phyloP scores from a whole-genome alignment of 371 early-diverging fungal species.

The Sporodiniella umbellata region DNA sequence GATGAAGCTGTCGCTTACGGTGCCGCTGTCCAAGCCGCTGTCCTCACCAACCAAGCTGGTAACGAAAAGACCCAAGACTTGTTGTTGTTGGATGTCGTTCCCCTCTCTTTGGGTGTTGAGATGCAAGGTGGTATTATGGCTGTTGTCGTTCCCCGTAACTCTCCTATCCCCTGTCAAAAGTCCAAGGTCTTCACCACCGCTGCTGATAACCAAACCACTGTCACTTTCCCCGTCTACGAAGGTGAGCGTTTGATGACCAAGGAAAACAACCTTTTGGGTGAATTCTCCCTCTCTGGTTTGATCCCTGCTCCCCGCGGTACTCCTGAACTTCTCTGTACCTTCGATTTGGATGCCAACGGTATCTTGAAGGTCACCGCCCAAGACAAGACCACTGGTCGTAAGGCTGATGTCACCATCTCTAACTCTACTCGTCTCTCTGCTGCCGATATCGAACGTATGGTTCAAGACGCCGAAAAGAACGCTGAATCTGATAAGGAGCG shows the following conservation, averaged over 20 bases:
- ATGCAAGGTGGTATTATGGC: slow-evolving; percentile 80
- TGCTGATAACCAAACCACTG: slow-evolving; percentile 92
- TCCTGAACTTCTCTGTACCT: slow-evolving; percentile 91
- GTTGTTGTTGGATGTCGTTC: slow-evolving; percentile 85
- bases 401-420: slow-evolving; percentile 90
- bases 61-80: slow-evolving; percentile 67
- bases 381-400: slow-evolving; percentile 87
- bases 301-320: slow-evolving; percentile 89
- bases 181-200: slow-evolving; percentile 93
- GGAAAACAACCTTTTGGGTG: slow-evolving; percentile 93
- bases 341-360: slow-evolving; percentile 95
- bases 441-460: slow-evolving; percentile 89
- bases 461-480: slow-evolving; percentile 85
- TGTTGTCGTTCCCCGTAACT: slow-evolving; percentile 73
- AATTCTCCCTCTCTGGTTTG: slow-evolving; percentile 86
- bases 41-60: slow-evolving; percentile 65
- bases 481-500: slow-evolving; percentile 81
- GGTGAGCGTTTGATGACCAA: slow-evolving; percentile 90
- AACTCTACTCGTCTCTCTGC: slow-evolving; percentile 88
- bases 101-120: slow-evolving; percentile 88
- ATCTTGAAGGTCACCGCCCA: slow-evolving; percentile 92
- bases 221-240: slow-evolving; percentile 91
- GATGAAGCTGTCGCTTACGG: slow-evolving; percentile 96
- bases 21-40: slow-evolving; percentile 91
- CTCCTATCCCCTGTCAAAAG: slow-evolving; percentile 86